Evolutionary conservation across 2,329 filamentous ascomycete species (phyloP).

Genomic region (Clonostachys rosea): DNA sequence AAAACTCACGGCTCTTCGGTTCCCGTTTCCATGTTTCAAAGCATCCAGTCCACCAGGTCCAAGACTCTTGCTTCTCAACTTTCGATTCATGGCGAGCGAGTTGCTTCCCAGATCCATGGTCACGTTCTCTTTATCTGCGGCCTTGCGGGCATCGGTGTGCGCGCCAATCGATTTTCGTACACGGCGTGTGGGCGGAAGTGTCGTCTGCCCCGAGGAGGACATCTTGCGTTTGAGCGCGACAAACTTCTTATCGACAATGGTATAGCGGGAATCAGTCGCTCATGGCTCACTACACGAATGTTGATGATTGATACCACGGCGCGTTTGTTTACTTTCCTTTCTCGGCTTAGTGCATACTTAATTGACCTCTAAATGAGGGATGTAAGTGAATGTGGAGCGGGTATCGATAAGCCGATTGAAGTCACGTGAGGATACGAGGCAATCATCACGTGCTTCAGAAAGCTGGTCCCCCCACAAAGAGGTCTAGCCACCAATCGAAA

Average conservation of each 20-base stretch:
- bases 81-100: constrained; percentile 43
- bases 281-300: neutral
- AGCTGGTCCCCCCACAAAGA: neutral
- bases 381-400: neutral
- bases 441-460: constrained; percentile 17
- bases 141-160: constrained; percentile 46
- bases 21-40: constrained; percentile 69
- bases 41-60: constrained; percentile 87
- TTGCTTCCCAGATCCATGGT: constrained; percentile 58
- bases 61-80: constrained; percentile 89
- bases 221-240: constrained; percentile 15
- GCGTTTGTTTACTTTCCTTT: constrained; percentile 32
- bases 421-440: constrained; percentile 1
- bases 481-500: constrained; percentile 15
- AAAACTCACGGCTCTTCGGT: constrained; percentile 68
- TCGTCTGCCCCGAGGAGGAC: constrained; percentile 29
- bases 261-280: neutral
- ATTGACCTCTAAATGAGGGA: neutral
- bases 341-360: constrained; percentile 1
- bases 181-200: constrained; percentile 51
- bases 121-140: constrained; percentile 73
- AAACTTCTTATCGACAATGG: neutral
- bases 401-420: neutral
- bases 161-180: constrained; percentile 68
- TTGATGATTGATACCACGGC: constrained; percentile 11